Conservation (phyloP, 345 rosid genomes). For the Sonneratia alba region DNA sequence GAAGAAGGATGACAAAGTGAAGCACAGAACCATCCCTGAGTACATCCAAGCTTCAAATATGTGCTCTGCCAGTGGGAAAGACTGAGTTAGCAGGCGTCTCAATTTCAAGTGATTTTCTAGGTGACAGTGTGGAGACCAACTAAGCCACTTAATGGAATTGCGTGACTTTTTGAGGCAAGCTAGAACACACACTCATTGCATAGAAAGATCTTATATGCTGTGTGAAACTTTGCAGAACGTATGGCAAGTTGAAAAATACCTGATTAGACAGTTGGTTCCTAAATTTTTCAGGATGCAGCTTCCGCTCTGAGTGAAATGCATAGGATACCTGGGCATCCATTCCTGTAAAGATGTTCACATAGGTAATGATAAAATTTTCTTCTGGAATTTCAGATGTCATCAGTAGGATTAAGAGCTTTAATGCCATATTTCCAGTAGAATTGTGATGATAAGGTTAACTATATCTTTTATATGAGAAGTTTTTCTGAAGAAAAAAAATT, state of each 20-base stretch:
- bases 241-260: slow-evolving; percentile 18
- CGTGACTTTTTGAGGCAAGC: background rate
- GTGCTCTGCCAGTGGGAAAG: slow-evolving; percentile 36
- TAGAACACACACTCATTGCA: background rate
- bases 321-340: slow-evolving; percentile 76
- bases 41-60: slow-evolving; percentile 56
- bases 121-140: background rate
- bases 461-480: background rate
- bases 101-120: background rate
- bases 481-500: background rate
- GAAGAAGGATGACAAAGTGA: slow-evolving; percentile 49
- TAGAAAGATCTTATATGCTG: background rate
- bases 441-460: background rate
- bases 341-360: slow-evolving; percentile 24
- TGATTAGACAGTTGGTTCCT: slow-evolving; percentile 57
- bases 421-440: background rate
- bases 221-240: background rate
- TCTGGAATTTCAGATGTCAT: background rate
- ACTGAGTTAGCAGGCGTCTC: background rate
- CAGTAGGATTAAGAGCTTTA: background rate
- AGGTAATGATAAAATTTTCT: background rate
- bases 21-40: slow-evolving; percentile 57
- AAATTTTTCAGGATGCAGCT: slow-evolving; percentile 55
- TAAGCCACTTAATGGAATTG: background rate
- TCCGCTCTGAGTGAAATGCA: slow-evolving; percentile 65